phyloP scores from a whole-genome alignment of 2,329 filamentous ascomycete genomes.

The Pezicula radicicola region DNA sequence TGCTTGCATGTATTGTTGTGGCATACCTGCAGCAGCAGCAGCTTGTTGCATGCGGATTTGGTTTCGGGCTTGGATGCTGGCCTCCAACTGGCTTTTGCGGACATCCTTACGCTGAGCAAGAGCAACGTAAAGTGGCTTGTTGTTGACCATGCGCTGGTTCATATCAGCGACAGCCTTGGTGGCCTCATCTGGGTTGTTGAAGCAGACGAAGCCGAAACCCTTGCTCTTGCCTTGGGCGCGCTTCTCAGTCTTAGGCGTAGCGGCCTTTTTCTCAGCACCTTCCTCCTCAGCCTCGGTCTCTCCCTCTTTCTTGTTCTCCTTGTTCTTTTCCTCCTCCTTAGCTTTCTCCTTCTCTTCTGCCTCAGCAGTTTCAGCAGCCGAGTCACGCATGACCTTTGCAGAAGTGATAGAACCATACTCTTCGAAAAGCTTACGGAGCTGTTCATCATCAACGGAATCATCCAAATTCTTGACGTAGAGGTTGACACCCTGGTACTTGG shows the following conservation, averaged over 20 bases:
- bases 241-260: conserved; percentile 54
- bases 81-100: conserved; percentile 98
- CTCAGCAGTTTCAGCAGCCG: conserved; percentile 49
- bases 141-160: conserved; percentile 98
- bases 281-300: conserved; percentile 43
- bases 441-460: conserved; percentile 96
- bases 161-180: conserved; percentile 99
- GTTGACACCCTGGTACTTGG: conserved; percentile 99
- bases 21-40: conserved; percentile 84
- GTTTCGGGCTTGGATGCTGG: conserved; percentile 98
- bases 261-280: conserved; percentile 46
- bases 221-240: conserved; percentile 90
- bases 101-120: conserved; percentile 99
- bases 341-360: conserved; percentile 40
- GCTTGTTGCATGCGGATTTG: conserved; percentile 98
- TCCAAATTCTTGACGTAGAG: conserved; percentile 99
- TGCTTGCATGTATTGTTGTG: conserved; percentile 82
- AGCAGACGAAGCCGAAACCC: conserved; percentile 99
- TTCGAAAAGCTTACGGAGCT: conserved; percentile 90
- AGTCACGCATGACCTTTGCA: conserved; percentile 98
- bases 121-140: conserved; percentile 96
- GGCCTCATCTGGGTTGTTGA: conserved; percentile 98
- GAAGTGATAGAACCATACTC: conserved; percentile 95
- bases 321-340: conserved; percentile 48
- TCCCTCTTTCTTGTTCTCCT: conserved; percentile 47